Evolutionary conservation across 805 yeast genomes (phyloP).

Genomic region (Myxozyma mucilagina): DNA sequence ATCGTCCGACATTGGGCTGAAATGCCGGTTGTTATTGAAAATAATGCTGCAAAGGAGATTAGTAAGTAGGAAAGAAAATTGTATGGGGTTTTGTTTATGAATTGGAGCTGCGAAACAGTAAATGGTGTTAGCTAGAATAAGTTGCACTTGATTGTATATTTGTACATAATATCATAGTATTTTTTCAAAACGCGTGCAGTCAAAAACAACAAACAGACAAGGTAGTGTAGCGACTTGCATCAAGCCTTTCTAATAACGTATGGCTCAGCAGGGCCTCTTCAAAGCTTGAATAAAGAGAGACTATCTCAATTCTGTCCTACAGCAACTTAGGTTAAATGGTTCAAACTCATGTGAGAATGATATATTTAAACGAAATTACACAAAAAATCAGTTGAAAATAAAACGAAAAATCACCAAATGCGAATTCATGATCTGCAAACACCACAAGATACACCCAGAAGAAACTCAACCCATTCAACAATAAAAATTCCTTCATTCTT

Average conservation of each 20-base stretch:
- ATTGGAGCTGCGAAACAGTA: not conserved
- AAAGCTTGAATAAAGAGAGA: too few species aligned
- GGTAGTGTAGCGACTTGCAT: not conserved
- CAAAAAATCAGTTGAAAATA: not conserved
- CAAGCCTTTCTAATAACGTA: not conserved
- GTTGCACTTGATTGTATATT: not conserved
- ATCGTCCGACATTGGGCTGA: constrained; percentile 45
- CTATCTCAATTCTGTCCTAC: too few species aligned
- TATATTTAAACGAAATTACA: not conserved
- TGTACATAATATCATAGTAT: not conserved
- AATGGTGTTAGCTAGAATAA: not conserved
- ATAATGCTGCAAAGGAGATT: not conserved
- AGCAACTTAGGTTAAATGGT: too few species aligned
- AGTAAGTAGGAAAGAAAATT: not conserved
- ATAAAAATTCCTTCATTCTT: not conserved
- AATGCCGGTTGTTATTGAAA: constrained; percentile 9
- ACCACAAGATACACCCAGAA: not conserved
- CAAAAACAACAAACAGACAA: not conserved
- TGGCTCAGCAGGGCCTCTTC: too few species aligned
- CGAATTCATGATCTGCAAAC: not conserved
- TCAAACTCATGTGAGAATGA: not conserved
- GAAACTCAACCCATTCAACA: not conserved
- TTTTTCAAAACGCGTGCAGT: not conserved
- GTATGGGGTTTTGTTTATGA: not conserved
- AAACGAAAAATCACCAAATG: not conserved